These are phyloP conservation scores for Dothideomycetes sp. DNA, from an alignment of 2,329 filamentous ascomycete species.

Conservation along the genomic window DNA sequence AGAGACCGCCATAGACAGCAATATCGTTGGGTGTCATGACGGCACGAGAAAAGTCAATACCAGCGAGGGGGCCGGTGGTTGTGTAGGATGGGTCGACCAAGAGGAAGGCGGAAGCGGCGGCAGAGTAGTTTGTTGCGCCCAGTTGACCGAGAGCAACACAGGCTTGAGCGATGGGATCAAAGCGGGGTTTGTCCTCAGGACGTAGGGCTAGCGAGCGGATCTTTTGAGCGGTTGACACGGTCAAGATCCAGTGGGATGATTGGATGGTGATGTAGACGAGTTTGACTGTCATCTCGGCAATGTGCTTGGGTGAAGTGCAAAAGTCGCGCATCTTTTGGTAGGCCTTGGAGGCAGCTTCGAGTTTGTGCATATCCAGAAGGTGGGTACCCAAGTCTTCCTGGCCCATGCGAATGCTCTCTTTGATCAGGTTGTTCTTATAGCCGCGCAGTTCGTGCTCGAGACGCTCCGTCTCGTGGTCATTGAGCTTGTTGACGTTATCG, in stretches of 20 bases:
- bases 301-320: conserved; percentile 72
- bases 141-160: conserved; percentile 55
- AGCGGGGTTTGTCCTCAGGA: conserved; percentile 48
- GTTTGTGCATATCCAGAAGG: conserved; percentile 60
- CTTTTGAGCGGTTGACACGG: conserved; percentile 48
- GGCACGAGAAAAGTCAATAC: conserved; percentile 54
- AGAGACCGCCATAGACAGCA: conserved; percentile 82
- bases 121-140: conserved; percentile 46
- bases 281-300: conserved; percentile 72
- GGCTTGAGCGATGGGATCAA: conserved; percentile 55
- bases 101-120: conserved; percentile 66
- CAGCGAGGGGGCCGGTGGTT: conserved; percentile 33
- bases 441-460: conserved; percentile 78
- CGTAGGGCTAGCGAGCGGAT: conserved; percentile 36
- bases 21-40: conserved; percentile 78
- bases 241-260: conserved; percentile 58
- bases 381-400: conserved; percentile 86
- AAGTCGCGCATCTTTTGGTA: conserved; percentile 85
- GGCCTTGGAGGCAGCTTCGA: conserved; percentile 62
- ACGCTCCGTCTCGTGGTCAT: conserved; percentile 61
- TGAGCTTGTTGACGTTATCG: conserved; percentile 55
- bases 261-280: conserved; percentile 68
- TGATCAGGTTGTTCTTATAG: conserved; percentile 95
- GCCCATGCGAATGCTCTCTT: conserved; percentile 96
- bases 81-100: conserved; percentile 46